Evolutionary conservation across 129 eudicot genomes (phyloP).

Genomic region (Chrysanthemum makinoi): DNA sequence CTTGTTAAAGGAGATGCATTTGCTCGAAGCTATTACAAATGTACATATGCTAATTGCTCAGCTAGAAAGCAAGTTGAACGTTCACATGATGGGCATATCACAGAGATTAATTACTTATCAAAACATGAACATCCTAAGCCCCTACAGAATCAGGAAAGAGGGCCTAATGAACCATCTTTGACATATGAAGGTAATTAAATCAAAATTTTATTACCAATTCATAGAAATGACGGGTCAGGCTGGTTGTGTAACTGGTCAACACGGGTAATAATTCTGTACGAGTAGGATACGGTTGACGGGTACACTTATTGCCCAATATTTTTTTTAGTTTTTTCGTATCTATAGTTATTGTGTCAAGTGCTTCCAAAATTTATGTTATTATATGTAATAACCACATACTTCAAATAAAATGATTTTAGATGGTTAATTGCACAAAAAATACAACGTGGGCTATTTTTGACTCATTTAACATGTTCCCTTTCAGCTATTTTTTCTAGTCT

Average conservation of each 20-base stretch:
- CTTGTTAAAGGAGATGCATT: conserved; percentile 56
- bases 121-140: conserved; percentile 67
- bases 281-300: no score
- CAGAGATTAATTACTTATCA: conserved; percentile 55
- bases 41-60: conserved; percentile 53
- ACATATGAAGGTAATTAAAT: conserved; percentile 39
- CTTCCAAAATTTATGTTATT: no score
- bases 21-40: conserved; percentile 72
- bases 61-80: conserved; percentile 80
- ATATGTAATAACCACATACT: no score
- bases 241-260: not conserved
- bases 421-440: no score
- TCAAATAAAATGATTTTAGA: no score
- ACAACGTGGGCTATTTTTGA: no score
- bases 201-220: not conserved
- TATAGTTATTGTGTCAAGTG: no score
- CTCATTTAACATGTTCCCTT: no score
- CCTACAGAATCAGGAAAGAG: conserved; percentile 15
- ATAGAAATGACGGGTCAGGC: not conserved
- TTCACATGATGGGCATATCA: conserved; percentile 62
- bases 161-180: conserved; percentile 30
- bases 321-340: no score
- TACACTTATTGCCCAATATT: no score
- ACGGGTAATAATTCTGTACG: not conserved
- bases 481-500: no score